A percentile compares a stretch with the other conserved stretches of the same genome.
Evolutionary conservation across 495 filamentous ascomycete species (phyloP).

Genomic region (Aspergillus avenaceus): DNA sequence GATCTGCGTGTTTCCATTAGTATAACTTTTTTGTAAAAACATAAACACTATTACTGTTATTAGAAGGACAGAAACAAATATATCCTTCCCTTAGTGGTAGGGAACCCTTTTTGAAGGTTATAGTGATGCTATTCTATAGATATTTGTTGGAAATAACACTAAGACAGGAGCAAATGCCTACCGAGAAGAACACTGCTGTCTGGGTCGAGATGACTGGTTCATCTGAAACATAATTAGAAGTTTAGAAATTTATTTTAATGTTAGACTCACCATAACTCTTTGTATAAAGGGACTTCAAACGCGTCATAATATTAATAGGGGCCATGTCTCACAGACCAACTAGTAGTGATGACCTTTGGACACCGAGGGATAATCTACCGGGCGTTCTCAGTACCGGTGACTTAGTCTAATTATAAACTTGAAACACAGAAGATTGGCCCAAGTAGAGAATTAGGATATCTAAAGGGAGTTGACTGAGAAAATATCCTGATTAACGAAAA

Average conservation of each 20-base stretch:
- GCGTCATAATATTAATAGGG: constrained; percentile 31
- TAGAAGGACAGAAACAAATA: too few relatives aligned
- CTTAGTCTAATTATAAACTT: too few relatives aligned
- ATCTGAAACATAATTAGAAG: constrained; percentile 25
- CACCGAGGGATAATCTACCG: too few relatives aligned
- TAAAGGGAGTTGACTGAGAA: background rate
- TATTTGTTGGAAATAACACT: constrained; percentile 3
- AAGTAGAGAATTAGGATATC: background rate
- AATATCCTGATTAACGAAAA: too few relatives aligned
- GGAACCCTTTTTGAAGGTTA: constrained; percentile 2
- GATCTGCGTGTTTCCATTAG: constrained; percentile 41
- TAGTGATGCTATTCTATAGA: constrained; percentile 11
- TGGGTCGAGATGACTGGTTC: constrained; percentile 46
- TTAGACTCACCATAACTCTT: constrained; percentile 30
- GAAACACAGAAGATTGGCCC: background rate
- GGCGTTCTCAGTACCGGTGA: too few relatives aligned
- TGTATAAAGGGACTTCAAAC: constrained; percentile 34
- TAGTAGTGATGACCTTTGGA: too few relatives aligned
- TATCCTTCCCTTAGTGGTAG: background rate
- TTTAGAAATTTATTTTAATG: too few relatives aligned
- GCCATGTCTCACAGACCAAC: constrained; percentile 22
- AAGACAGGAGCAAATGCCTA: constrained; percentile 28
- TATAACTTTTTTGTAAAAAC: too few relatives aligned
- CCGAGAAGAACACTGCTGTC: constrained; percentile 47
- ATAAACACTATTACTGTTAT: too few relatives aligned